Base-by-base conservation (phyloP, 176 grass and related monocot genomes). In the Poa annua region DNA sequence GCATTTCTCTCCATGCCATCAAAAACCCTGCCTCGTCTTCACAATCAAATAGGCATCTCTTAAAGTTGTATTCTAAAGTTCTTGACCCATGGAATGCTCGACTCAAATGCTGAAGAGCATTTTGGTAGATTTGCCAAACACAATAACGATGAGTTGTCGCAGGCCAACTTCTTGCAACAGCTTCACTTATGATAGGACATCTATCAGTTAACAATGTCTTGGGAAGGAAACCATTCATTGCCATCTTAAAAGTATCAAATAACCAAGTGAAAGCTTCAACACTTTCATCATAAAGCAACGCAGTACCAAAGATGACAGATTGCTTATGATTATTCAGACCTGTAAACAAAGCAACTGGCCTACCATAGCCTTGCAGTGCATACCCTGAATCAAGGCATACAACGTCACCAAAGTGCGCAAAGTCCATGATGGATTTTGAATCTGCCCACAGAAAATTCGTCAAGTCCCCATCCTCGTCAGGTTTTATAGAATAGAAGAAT, bases 71-170 rank as follows among this genome's bases (percentile, higher is more conserved):
- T 61, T 83, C 92, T 55, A 94, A 77, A 84, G 92, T 92, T 89
- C 80, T 97, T 64, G 90, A 94, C 59, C 95, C 95, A 63, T 94
- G 95, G 70, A 97, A 97, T 84, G 90, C 92, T 85, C 91, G 92
- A 81, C 86, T 92, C 74, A 94, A 80, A 66, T 94, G 86, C 65
- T 87, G 84, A 84, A 91, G 90, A 75, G 95, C 78, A 89, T 79
- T 91, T 87, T 86, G 95, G 77, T 94, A 94, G 92, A 97, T 91
- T 84, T 97, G 90, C 95, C 95, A 94, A 22, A 94, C 90, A 88
- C 95, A 97, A 51, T 88, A 94, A 81, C 92, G 88, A 87, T 92
- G 92, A 54, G 66, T 29, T 4, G 90, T 91, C 29, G 59, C 74
- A 63, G 90, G 83, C 84, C 88, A 92, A 73, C 63, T 81, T 61